Evolutionary conservation across 2,329 filamentous ascomycete species (phyloP).

Genomic region (Pseudovirgaria hyperparasitica): DNA sequence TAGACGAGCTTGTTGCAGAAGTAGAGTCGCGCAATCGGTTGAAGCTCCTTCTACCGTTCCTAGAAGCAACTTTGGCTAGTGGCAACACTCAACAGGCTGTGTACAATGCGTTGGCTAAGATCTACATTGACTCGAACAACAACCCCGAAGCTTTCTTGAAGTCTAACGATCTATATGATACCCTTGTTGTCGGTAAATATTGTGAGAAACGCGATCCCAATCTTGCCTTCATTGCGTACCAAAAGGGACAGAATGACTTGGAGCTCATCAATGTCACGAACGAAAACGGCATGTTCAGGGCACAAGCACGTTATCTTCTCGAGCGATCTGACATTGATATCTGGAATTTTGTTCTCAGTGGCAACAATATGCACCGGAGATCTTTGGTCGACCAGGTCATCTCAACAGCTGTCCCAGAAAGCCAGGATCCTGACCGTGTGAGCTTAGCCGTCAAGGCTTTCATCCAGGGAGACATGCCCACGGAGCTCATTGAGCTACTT

Average conservation of each 20-base stretch:
- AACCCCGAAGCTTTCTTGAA: constrained; percentile 95
- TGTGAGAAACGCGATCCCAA: constrained; percentile 98
- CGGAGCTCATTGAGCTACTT: constrained; percentile 89
- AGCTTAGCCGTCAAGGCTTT: constrained; percentile 90
- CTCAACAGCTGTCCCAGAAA: constrained; percentile 86
- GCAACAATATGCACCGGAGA: constrained; percentile 90
- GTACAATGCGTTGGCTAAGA: constrained; percentile 95
- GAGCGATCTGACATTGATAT: constrained; percentile 83
- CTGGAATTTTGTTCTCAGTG: constrained; percentile 87
- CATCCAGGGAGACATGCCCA: constrained; percentile 78
- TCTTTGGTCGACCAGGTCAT: constrained; percentile 94
- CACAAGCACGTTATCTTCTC: constrained; percentile 89
- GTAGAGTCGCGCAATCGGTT: constrained; percentile 94
- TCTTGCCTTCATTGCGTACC: constrained; percentile 85
- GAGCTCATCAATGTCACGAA: constrained; percentile 97
- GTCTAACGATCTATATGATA: constrained; percentile 95
- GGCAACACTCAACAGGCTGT: constrained; percentile 95
- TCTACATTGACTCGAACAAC: constrained; percentile 98
- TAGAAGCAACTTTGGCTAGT: constrained; percentile 76
- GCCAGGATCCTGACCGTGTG: constrained; percentile 85
- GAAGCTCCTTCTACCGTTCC: constrained; percentile 90
- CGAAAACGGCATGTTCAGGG: constrained; percentile 99
- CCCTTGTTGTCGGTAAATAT: constrained; percentile 86
- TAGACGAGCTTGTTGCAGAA: constrained; percentile 85
- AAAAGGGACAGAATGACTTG: constrained; percentile 92